Evolutionary conservation across 1,284 basidiomycete species (phyloP), one percentile per base, ranked within the genome.

Genomic region (Mycena citricolor): DNA sequence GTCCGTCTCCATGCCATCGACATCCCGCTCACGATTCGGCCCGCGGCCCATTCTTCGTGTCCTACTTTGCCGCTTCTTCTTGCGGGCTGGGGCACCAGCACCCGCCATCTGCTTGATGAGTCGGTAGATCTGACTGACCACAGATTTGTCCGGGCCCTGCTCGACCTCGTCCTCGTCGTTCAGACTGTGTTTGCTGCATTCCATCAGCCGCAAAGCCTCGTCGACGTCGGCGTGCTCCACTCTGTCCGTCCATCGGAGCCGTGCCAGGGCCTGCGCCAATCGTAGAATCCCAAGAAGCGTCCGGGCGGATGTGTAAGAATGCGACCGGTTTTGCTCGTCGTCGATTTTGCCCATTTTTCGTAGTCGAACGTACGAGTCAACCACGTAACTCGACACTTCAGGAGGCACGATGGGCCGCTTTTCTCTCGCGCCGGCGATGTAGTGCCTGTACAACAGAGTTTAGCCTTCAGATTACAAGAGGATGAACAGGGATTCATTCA

Each of bases 151-250:
- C 14, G 77, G 75, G 34, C 84, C 84, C 25, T 68, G 68, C 22
- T 80, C 81, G 24, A 77, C 79, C 28, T 79, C 78, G 40, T 82
- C 78, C 31, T 94, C 90, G 35, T 92, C 88, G 51, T 83, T 76
- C 55, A 99, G 70, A 57, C 83, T 90, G 56, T 90, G 88, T 67
- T 99, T 99, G 68, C 88, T 92, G 52, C 91, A 92, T 54, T 95
- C 92, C 90, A 99, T 97, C 52, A 99, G 71, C 25, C 97, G 83
- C 46, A 99, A 71, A 2, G 97, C 97, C 69, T 99, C 97, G 62
- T 99, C 94, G 4, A 99, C 94, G 61, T 99, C 97, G 39, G 79
- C 77, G 47, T 85, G 79, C 38, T 84, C 83, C 21, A 99, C 97
- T 7, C 69, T 67, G 56, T 86, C 79, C 36, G 89, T 81, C 68